phyloP scores from a whole-genome alignment of 2,329 filamentous ascomycete species.

The Thielaviopsis ethacetica region DNA sequence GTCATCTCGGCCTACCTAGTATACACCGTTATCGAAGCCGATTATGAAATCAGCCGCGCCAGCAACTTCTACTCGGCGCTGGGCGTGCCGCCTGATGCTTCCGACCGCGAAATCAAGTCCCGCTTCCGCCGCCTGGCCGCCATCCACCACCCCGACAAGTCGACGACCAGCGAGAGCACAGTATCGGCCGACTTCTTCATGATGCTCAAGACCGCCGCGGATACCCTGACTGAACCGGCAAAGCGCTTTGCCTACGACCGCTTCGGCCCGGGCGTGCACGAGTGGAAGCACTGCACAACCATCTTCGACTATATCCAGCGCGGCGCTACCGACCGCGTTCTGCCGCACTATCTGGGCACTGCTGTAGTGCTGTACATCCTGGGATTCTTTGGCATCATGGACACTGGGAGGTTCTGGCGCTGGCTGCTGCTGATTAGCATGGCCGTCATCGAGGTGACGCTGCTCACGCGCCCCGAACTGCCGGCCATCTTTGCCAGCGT shows the following conservation, averaged over 20 bases:
- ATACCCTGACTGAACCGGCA: constrained; percentile 61
- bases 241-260: constrained; percentile 79
- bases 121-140: constrained; percentile 65
- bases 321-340: constrained; percentile 41
- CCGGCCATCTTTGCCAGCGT: constrained; percentile 27
- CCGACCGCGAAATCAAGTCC: constrained; percentile 65
- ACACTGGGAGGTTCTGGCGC: constrained; percentile 49
- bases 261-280: constrained; percentile 57
- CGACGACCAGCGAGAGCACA: constrained; percentile 18
- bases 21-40: constrained; percentile 86
- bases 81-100: constrained; percentile 48
- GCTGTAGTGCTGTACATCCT: constrained; percentile 43
- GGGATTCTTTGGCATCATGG: constrained; percentile 48
- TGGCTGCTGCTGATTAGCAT: constrained; percentile 41
- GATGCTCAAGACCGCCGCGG: constrained; percentile 66
- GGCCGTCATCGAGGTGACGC: constrained; percentile 39
- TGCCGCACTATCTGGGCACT: constrained; percentile 45
- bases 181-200: constrained; percentile 45
- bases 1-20: constrained; percentile 72
- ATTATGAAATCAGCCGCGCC: constrained; percentile 55
- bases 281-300: constrained; percentile 50
- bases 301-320: constrained; percentile 55
- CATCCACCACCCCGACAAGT: constrained; percentile 73
- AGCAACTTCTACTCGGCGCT: constrained; percentile 71
- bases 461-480: constrained; percentile 36